phyloP scores from a whole-genome alignment of 2,329 filamentous ascomycete genomes.

The Daldinia eschscholtzii region DNA sequence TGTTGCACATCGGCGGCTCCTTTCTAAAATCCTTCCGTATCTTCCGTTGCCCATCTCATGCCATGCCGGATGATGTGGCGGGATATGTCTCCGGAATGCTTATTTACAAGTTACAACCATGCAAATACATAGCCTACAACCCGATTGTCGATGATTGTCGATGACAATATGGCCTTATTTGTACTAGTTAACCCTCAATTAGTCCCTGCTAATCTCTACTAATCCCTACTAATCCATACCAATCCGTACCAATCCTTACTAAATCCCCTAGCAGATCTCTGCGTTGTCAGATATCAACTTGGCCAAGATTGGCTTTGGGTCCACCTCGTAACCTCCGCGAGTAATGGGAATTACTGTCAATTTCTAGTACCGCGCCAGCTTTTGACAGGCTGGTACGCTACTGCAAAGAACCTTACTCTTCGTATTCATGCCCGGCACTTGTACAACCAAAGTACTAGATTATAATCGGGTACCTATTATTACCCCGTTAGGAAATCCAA shows the following conservation, averaged over 20 bases:
- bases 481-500: conserved; percentile 5
- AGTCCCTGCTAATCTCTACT: background rate
- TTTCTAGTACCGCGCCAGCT: background rate
- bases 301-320: background rate
- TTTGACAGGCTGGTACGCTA: conserved; percentile 13
- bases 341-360: conserved; percentile 6
- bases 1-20: conserved; percentile 1
- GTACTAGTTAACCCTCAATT: conserved; percentile 1
- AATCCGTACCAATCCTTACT: background rate
- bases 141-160: background rate
- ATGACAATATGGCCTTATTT: background rate
- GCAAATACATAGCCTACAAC: conserved; percentile 4
- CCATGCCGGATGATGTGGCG: conserved; percentile 27
- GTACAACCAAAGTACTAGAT: conserved; percentile 8
- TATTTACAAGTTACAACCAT: conserved; percentile 1
- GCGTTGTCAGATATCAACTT: conserved; percentile 7
- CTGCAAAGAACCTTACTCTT: conserved; percentile 8
- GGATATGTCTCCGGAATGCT: conserved; percentile 22
- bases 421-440: conserved; percentile 13
- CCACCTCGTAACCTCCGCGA: conserved; percentile 9
- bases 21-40: conserved; percentile 15
- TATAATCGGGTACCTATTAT: conserved; percentile 9
- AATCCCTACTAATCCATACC: too few relatives aligned
- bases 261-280: background rate
- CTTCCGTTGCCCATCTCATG: conserved; percentile 4